phyloP scores from a whole-genome alignment of 2,329 filamentous ascomycete genomes.

The Penicillium sp. region DNA sequence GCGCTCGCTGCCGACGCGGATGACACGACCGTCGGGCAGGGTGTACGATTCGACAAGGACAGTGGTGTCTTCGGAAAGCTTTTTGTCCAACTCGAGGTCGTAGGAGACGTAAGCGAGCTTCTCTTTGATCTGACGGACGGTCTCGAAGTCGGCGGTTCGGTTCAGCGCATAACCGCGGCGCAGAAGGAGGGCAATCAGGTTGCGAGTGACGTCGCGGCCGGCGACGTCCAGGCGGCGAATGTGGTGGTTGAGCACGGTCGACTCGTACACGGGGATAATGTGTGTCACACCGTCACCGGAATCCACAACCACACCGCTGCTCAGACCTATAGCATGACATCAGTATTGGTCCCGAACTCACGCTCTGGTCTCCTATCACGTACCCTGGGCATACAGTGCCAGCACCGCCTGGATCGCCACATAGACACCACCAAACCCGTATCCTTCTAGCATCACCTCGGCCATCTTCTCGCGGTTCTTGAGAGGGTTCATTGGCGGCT shows the following conservation, averaged over 20 bases:
- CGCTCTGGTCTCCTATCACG: constrained; percentile 16
- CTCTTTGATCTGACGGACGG: constrained; percentile 97
- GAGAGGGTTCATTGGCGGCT: constrained; percentile 94
- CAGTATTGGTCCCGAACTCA: not conserved
- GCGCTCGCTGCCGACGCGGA: constrained; percentile 88
- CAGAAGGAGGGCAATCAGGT: constrained; percentile 87
- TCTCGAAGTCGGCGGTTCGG: constrained; percentile 97
- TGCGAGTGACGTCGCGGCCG: constrained; percentile 93
- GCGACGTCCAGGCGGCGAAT: constrained; percentile 90
- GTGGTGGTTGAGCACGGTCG: constrained; percentile 91
- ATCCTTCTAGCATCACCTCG: constrained; percentile 98
- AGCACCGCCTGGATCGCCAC: constrained; percentile 96
- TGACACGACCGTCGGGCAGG: constrained; percentile 87
- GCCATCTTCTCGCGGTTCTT: constrained; percentile 97
- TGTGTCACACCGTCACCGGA: constrained; percentile 97
- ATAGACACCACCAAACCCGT: constrained; percentile 91
- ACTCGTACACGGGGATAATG: constrained; percentile 97
- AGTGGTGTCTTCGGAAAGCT: constrained; percentile 91
- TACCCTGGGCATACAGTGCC: constrained; percentile 91
- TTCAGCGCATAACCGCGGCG: constrained; percentile 94
- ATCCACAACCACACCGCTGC: constrained; percentile 94
- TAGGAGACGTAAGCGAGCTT: constrained; percentile 99
- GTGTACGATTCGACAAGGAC: constrained; percentile 97
- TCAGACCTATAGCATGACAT: constrained; percentile 52
- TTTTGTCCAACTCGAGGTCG: constrained; percentile 91